Evolutionary conservation across 129 eudicot genomes (phyloP).

Genomic region (Erigeron canadensis): DNA sequence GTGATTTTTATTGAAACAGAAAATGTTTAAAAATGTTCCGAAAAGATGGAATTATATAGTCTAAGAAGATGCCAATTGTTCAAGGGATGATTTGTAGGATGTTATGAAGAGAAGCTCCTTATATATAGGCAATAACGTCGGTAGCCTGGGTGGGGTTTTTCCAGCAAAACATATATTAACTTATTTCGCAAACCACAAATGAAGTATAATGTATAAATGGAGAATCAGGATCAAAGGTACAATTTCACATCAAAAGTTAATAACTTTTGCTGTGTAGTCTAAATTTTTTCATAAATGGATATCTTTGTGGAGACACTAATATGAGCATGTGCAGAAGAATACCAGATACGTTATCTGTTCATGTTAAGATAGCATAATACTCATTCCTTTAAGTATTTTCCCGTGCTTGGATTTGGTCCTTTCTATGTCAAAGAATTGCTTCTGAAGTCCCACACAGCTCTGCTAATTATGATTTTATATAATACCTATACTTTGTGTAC

Average conservation of each 20-base stretch:
- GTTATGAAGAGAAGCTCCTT: slow-evolving; percentile 36
- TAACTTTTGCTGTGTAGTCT: slow-evolving; percentile 4
- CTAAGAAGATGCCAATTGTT: slow-evolving; percentile 33
- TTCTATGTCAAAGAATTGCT: slow-evolving; percentile 2
- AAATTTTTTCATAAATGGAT: not conserved
- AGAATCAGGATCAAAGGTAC: slow-evolving; percentile 30
- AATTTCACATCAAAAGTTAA: slow-evolving; percentile 10
- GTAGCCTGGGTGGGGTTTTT: slow-evolving; percentile 44
- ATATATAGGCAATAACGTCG: slow-evolving; percentile 47
- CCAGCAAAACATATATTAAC: slow-evolving; percentile 38
- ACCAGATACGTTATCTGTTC: not conserved
- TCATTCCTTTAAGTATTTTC: not conserved
- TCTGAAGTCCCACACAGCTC: not conserved
- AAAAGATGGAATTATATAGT: slow-evolving; percentile 4
- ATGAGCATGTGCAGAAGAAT: slow-evolving; percentile 15
- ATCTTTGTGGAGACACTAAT: slow-evolving; percentile 15
- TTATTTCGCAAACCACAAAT: slow-evolving; percentile 35
- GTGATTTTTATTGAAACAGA: slow-evolving; percentile 19
- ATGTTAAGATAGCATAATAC: not conserved
- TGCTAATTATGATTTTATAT: too few relatives aligned
- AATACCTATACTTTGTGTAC: too few relatives aligned
- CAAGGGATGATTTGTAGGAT: slow-evolving; percentile 36
- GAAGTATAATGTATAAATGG: slow-evolving; percentile 14
- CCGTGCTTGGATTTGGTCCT: slow-evolving; percentile 3
- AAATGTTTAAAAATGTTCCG: not conserved